Evolutionary conservation across 805 yeast species (phyloP).

Genomic region (Cephaloascus fragrans): DNA sequence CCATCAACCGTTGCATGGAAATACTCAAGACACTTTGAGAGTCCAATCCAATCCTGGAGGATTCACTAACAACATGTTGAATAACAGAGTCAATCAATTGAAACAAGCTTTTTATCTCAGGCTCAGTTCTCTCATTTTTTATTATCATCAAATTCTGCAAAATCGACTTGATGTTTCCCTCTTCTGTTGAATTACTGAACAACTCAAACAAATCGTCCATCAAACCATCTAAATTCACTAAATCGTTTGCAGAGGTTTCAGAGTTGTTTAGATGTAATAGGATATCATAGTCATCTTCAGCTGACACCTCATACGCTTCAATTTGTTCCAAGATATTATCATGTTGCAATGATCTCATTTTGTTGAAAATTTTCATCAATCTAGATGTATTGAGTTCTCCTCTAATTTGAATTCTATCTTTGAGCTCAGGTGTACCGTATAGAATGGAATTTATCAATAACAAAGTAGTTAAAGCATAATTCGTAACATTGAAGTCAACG

Average conservation of each 20-base stretch:
- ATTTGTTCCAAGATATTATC: conserved; percentile 23
- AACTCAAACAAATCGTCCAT: conserved; percentile 7
- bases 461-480: conserved; percentile 25
- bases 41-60: conserved; percentile 12
- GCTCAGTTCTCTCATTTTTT: conserved; percentile 13
- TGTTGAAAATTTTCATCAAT: conserved; percentile 22
- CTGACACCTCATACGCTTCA: conserved; percentile 24
- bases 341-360: conserved; percentile 19
- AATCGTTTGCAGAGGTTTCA: conserved; percentile 1
- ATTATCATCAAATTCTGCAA: conserved; percentile 16
- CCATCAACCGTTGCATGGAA: conserved; percentile 23
- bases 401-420: conserved; percentile 19
- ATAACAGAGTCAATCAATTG: conserved; percentile 20
- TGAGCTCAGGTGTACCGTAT: conserved; percentile 15
- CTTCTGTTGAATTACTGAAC: conserved; percentile 2
- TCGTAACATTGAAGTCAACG: conserved; percentile 11
- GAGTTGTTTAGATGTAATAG: conserved; percentile 4
- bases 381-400: conserved; percentile 26
- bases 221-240: conserved; percentile 7
- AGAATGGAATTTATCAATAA: conserved; percentile 24
- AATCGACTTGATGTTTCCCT: conserved; percentile 12
- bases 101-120: conserved; percentile 16
- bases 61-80: conserved; percentile 18
- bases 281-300: conserved; percentile 27
- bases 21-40: conserved; percentile 18